Percentiles rank a stretch among this genome's conserved stretches.
These are phyloP conservation scores for Drosera spatulata DNA, from an alignment of 179 eudicot species.

Conservation along the genomic window DNA sequence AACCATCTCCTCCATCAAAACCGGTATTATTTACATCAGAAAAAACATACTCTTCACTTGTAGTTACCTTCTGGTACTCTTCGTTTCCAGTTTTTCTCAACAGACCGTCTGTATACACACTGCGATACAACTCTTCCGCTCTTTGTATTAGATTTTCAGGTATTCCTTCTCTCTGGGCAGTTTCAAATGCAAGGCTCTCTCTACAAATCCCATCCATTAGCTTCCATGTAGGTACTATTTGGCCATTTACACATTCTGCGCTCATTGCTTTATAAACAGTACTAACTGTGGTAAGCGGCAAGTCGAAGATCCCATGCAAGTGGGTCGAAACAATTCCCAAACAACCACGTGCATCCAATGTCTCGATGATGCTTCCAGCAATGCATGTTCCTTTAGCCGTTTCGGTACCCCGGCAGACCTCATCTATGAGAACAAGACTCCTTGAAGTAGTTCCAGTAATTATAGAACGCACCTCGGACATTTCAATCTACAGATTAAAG, in stretches of 20 bases:
- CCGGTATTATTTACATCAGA: slow-evolving; percentile 5
- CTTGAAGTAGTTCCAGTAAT: slow-evolving; percentile 59
- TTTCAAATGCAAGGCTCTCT: slow-evolving; percentile 98
- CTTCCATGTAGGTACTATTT: slow-evolving; percentile 82
- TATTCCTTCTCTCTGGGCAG: slow-evolving; percentile 86
- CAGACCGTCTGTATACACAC: slow-evolving; percentile 33
- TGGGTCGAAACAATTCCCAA: slow-evolving; percentile 91
- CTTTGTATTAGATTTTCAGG: slow-evolving; percentile 58
- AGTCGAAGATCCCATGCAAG: slow-evolving; percentile 80
- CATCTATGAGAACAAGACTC: slow-evolving; percentile 94
- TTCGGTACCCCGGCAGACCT: slow-evolving; percentile 96
- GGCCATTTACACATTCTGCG: slow-evolving; percentile 51
- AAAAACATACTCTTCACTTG: slow-evolving; percentile 5
- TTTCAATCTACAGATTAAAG: slow-evolving; percentile 57
- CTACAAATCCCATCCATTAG: slow-evolving; percentile 82
- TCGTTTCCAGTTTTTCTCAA: slow-evolving; percentile 4
- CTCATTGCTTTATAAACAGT: slow-evolving; percentile 72
- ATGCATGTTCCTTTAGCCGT: slow-evolving; percentile 93
- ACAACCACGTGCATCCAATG: slow-evolving; percentile 65
- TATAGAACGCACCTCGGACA: slow-evolving; percentile 91
- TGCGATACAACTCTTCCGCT: slow-evolving; percentile 65
- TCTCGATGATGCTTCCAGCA: slow-evolving; percentile 89
- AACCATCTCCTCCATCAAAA: slow-evolving; percentile 11
- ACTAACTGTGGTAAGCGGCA: slow-evolving; percentile 52
- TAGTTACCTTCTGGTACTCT: too few relatives aligned